These are phyloP conservation scores for Alternaria infectoria DNA, from an alignment of 2,329 filamentous ascomycete species.

Conservation along the genomic window DNA sequence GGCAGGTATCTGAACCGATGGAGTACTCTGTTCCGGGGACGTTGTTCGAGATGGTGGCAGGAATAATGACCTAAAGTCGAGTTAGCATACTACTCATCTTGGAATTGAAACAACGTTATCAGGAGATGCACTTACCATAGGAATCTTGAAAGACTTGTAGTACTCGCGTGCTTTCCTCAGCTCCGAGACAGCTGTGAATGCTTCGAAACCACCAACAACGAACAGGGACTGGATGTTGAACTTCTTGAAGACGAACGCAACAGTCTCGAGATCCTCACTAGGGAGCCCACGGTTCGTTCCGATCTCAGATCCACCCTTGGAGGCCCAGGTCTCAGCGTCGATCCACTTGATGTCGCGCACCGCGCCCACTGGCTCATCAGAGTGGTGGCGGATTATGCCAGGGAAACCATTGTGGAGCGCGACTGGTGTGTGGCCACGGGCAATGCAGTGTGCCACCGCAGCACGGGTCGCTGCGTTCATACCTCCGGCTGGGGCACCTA, in stretches of 20 bases:
- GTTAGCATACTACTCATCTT: conserved; percentile 10
- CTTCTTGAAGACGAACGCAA: conserved; percentile 81
- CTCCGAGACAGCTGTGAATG: conserved; percentile 89
- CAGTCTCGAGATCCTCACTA: conserved; percentile 81
- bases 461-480: conserved; percentile 98
- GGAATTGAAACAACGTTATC: background rate
- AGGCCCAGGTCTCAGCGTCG: conserved; percentile 93
- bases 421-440: conserved; percentile 88
- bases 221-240: conserved; percentile 93
- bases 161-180: conserved; percentile 79
- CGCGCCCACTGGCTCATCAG: conserved; percentile 78
- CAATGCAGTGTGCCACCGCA: conserved; percentile 89
- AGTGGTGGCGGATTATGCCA: conserved; percentile 88
- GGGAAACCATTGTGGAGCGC: conserved; percentile 98
- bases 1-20: conserved; percentile 91
- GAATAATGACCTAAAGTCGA: conserved; percentile 73
- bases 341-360: conserved; percentile 90
- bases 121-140: conserved; percentile 60
- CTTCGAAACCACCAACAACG: conserved; percentile 93
- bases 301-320: conserved; percentile 95
- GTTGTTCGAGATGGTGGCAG: conserved; percentile 98
- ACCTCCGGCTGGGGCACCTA: conserved; percentile 93
- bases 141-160: conserved; percentile 88
- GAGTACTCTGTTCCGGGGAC: conserved; percentile 98
- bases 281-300: conserved; percentile 96